Evolutionary conservation across 1,284 basidiomycete genomes (phyloP), one percentile per base, ranked within the genome.

Genomic region (Microstroma glucosiphilum): DNA sequence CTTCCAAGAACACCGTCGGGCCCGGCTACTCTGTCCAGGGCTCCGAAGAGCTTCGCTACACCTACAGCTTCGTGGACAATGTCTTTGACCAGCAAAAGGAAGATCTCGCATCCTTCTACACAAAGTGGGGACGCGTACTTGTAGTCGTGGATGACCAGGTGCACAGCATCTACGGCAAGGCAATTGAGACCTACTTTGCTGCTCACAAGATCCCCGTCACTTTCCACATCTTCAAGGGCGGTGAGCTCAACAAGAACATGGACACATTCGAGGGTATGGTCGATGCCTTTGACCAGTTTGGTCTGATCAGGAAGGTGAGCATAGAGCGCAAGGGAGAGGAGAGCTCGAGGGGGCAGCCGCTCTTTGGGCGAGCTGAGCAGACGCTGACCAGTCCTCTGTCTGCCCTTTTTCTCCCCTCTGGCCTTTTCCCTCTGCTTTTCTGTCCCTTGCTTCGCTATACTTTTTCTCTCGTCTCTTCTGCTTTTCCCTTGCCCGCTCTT

Each of bases 211-310:
- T 82, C 64, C 72, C 71, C 59, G 73, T 80, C 60, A 81, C 78
- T 19, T 76, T 82, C 68, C 80, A 82, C 73, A 69, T 81, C 61
- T 79, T 82, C 78, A 81, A 81, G 59, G 81, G 81, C 19, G 81
- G 82, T 61, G 82, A 82, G 76, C 69, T 82, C 21, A 73, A 82
- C 79, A 82, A 82, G 79, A 81, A 72, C 68, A 80, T 81, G 80
- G 60, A 62, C 57, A 82, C 81, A 64, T 81, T 82, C 80, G 74
- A 81, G 56, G 77, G 79, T 56, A 78, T 82, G 60, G 80, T 82
- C 51, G 81, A 82, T 60, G 81, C 81, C 51, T 81, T 82, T 79
- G 80, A 82, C 71, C 66, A 71, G 17, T 82, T 81, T 69, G 82
- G 82, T 60, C 78, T 79, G 40, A 80, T 82, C 72, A 79, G 82